These are phyloP conservation scores for Aphanomyces invadans DNA, from an alignment of 352 stramenopile genomes.

Conservation along the genomic window DNA sequence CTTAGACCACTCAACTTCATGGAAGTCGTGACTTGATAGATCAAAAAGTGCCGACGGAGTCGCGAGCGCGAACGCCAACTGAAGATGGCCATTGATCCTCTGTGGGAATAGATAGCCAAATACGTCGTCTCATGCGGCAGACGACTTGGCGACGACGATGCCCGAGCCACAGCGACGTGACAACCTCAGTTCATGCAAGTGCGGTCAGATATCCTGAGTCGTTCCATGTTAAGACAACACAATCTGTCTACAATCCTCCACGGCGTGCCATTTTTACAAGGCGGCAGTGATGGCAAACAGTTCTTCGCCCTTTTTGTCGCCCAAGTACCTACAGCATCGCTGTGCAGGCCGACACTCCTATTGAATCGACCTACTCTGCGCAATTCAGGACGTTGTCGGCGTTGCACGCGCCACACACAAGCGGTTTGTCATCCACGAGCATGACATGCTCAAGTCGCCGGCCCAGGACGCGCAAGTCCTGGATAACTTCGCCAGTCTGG, in stretches of 20 bases:
- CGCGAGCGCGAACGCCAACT: slow-evolving; percentile 58
- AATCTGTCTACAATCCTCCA: not conserved
- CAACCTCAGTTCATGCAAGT: not conserved
- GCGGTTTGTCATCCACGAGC: slow-evolving; percentile 18
- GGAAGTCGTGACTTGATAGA: too few species aligned
- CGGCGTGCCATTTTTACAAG: not conserved
- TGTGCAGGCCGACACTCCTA: too few species aligned
- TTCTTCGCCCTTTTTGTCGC: slow-evolving; percentile 17
- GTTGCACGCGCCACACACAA: slow-evolving; percentile 6
- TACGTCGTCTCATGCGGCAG: not conserved
- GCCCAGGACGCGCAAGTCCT: slow-evolving; percentile 7
- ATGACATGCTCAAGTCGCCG: slow-evolving; percentile 9
- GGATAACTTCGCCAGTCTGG: slow-evolving; percentile 8
- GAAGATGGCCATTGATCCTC: slow-evolving; percentile 51
- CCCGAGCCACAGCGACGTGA: not conserved
- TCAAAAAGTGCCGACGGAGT: slow-evolving; percentile 67
- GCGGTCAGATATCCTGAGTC: not conserved
- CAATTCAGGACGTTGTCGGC: not conserved
- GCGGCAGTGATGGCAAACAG: slow-evolving; percentile 9
- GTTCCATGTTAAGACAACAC: slow-evolving; percentile 16
- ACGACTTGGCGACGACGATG: not conserved
- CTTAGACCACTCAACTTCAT: too few species aligned
- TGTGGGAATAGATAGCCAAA: slow-evolving; percentile 39
- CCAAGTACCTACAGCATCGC: slow-evolving; percentile 20
- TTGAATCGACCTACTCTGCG: slow-evolving; percentile 4